Evolutionary conservation across 2,329 filamentous ascomycete species (phyloP), one percentile per base, ranked within the genome.

Genomic region (Dothidotthia symphoricarpi): DNA sequence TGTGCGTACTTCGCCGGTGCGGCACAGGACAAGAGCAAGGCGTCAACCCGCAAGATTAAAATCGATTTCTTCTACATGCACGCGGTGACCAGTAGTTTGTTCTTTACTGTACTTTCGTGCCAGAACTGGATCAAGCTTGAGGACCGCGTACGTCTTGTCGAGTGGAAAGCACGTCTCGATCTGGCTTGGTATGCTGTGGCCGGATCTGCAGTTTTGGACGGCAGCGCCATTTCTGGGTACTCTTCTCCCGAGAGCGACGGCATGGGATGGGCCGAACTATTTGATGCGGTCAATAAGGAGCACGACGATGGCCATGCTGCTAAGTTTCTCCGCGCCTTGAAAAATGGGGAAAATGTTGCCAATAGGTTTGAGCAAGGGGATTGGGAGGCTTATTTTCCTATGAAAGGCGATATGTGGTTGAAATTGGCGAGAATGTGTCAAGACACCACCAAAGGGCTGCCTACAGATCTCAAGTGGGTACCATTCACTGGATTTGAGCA

Each of bases 241-340:
- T 22, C 9, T 22, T 22, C 19, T 22, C 19, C 19, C 5, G 19
- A 22, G 9, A 22, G 19, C 19, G 19, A 22, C 9, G 9, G 19
- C 19, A 6, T 22, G 19, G 19, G 19, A 22, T 69, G 66, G 66
- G 15, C 36, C 0, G 49, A 53, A 6, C 28, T 68, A 22, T 22
- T 22, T 22, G 9, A 9, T 3, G 53, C 33, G 1, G 47, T 63
- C 5, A 53, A 36, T 13, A 31, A 41, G 9, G 24, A 38, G 11
- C 55, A 61, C 27, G 67, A 69, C 28, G 66, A 69, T 27, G 65
- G 65, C 0, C 66, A 69, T 43, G 51, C 54, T 0, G 59, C 52
- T 26, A 69, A 69, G 48, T 59, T 66, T 24, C 39, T 67, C 4
- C 53, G 66, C 3, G 64, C 64, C 0, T 19, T 65, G 28, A 63